These are phyloP conservation scores for Vitis cinerea DNA, from an alignment of 164 flowering plant species.

Conservation along the genomic window DNA sequence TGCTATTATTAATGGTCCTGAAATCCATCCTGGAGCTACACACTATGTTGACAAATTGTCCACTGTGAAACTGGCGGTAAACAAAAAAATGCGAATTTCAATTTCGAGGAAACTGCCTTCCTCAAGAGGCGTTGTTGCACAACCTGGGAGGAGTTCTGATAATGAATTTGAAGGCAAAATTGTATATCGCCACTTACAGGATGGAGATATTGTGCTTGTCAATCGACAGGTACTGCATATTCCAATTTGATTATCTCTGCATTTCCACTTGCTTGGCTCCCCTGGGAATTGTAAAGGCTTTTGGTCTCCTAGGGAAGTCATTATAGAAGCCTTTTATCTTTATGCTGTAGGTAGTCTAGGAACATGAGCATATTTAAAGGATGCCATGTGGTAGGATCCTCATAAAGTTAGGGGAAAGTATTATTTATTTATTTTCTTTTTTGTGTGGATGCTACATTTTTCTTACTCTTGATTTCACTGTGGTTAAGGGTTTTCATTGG, in stretches of 20 bases:
- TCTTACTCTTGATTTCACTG: too few relatives aligned
- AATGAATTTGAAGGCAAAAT: constrained; percentile 72
- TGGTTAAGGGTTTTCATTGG: too few relatives aligned
- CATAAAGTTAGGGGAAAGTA: too few relatives aligned
- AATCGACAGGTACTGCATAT: constrained; percentile 77
- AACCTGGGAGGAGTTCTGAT: constrained; percentile 47
- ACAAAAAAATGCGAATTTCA: constrained; percentile 45
- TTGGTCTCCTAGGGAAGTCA: too few relatives aligned
- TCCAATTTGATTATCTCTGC: background rate
- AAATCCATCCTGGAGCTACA: constrained; percentile 90
- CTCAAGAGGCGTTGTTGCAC: constrained; percentile 64
- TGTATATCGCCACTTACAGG: constrained; percentile 82
- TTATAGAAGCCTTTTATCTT: too few relatives aligned
- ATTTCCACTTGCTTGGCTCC: background rate
- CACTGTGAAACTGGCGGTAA: constrained; percentile 30
- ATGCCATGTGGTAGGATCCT: too few relatives aligned
- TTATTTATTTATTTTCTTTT: too few relatives aligned
- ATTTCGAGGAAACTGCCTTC: constrained; percentile 73
- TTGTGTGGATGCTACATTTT: too few relatives aligned
- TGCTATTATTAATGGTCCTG: constrained; percentile 82
- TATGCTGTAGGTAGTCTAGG: too few relatives aligned
- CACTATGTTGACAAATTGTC: constrained; percentile 54
- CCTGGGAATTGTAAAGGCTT: too few relatives aligned
- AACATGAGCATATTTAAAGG: too few relatives aligned
- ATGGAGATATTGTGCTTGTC: constrained; percentile 95